Base-by-base conservation (phyloP, 140 eudicot species). In the Flaveria floridana region DNA sequence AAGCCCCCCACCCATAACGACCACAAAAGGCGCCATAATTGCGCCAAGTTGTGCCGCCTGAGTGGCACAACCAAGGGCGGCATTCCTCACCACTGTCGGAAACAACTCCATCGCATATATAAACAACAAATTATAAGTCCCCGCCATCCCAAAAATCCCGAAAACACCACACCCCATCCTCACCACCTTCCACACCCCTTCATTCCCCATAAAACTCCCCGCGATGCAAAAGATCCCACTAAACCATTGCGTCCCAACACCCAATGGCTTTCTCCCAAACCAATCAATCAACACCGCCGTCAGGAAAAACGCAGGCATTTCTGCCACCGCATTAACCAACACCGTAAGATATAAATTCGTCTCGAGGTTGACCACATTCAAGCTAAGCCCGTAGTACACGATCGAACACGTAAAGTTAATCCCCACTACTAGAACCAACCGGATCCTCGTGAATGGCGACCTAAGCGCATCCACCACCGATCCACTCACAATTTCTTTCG, bases 131-230 rank as follows among this genome's bases (percentile, higher is more conserved):
- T 94, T 94, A 34, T 94, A 94, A 39, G 95, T 94, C 59, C 92
- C 99, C 4, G 99, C 95, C 97, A 94, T 88, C 42, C 97, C 97
- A 37, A 94, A 94, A 14, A 94, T 94, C 84, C 99, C 99, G 56
- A 87, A 30, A 47, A 94, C 84, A 2, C 99, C 90, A 70, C 97
- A 94, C 6, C 46, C 59, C 97, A 94, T 88, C 66, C 90, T 77
- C n/a, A 85, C 58, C 72, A 79, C 84, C 77, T 88, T 88, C 96
- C 89, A 87, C 5, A 21, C 26, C 8, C 96, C 95, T 44, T 77
- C 20, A 1, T 84, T 71, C 9, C 78, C 83, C 69, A 91, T 14
- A 51, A 88, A 68, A 53, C 89, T 73, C 14, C 99, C 99, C 0
- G 81, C 66, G 0, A 94, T 4, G 74, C 99, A 94, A 26, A 91